Conservation (phyloP, 495 filamentous ascomycete genomes). For the Jackrogersella minutella region DNA sequence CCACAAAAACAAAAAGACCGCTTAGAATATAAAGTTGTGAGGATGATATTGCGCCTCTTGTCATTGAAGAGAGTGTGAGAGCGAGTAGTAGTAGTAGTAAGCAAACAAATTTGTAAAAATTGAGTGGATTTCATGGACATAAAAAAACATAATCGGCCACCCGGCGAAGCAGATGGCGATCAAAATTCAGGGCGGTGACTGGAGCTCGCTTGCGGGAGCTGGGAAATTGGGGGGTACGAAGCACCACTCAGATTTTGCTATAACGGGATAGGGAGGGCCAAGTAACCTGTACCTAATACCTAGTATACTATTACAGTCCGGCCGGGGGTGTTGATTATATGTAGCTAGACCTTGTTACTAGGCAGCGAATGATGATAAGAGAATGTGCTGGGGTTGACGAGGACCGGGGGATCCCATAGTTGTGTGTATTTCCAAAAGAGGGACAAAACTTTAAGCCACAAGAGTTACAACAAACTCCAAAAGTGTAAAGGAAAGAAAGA, state of each 20-base stretch:
- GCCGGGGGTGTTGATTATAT: no score
- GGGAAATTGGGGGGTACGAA: slow-evolving; percentile 43
- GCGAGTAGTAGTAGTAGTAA: slow-evolving; percentile 37
- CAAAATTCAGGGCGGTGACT: slow-evolving; percentile 43
- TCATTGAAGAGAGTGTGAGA: slow-evolving; percentile 39
- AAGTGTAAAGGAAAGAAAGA: not conserved
- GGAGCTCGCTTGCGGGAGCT: slow-evolving; percentile 37
- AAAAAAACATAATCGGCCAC: slow-evolving; percentile 41
- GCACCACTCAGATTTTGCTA: slow-evolving; percentile 35
- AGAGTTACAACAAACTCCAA: not conserved
- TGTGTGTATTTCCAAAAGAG: slow-evolving; percentile 17
- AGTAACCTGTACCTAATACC: slow-evolving; percentile 11
- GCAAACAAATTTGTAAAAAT: slow-evolving; percentile 45
- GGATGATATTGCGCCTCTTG: slow-evolving; percentile 33
- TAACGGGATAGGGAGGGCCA: slow-evolving; percentile 30
- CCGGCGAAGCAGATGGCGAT: slow-evolving; percentile 39
- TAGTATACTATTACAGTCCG: no score
- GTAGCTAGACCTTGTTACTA: slow-evolving; percentile 29
- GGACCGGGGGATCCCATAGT: slow-evolving; percentile 34
- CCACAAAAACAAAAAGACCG: slow-evolving; percentile 36
- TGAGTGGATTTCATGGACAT: slow-evolving; percentile 43
- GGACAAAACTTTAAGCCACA: not conserved
- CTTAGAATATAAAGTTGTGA: slow-evolving; percentile 39
- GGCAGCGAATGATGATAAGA: slow-evolving; percentile 43
- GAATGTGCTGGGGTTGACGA: slow-evolving; percentile 32